These are phyloP conservation scores for Fraxinus pennsylvanica DNA, from an alignment of 257 asterid species.

Conservation along the genomic window DNA sequence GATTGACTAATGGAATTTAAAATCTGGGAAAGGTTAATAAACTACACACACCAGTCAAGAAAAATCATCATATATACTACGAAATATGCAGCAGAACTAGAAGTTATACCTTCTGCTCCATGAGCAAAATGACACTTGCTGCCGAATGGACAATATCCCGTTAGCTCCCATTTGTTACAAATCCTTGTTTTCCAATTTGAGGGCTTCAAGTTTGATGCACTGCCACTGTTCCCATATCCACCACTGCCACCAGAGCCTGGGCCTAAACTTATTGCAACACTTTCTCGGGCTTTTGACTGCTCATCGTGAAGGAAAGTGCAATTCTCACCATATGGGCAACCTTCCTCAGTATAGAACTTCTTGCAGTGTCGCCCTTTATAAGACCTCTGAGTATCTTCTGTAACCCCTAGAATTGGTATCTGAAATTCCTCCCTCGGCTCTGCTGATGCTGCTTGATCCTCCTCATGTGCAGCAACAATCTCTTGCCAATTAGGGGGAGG, in stretches of 20 bases:
- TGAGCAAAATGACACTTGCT: constrained; percentile 90
- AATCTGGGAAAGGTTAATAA: background rate
- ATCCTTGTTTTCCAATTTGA: constrained; percentile 91
- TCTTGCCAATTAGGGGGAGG: constrained; percentile 91
- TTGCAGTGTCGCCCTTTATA: constrained; percentile 77
- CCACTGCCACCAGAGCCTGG: constrained; percentile 54
- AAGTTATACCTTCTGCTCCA: constrained; percentile 59
- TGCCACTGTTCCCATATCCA: constrained; percentile 45
- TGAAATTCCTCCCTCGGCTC: constrained; percentile 71
- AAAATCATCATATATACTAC: background rate
- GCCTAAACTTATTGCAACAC: constrained; percentile 75
- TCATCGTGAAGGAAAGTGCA: constrained; percentile 83
- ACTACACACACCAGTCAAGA: background rate
- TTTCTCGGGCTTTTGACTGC: constrained; percentile 69
- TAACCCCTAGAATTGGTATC: constrained; percentile 66
- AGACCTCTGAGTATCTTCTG: constrained; percentile 69
- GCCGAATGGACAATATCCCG: constrained; percentile 82
- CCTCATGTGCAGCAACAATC: constrained; percentile 71
- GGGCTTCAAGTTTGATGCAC: constrained; percentile 51
- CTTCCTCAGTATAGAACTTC: constrained; percentile 77
- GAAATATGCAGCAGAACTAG: background rate
- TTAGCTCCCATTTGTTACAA: constrained; percentile 82
- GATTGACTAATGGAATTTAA: background rate
- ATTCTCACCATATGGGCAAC: constrained; percentile 83
- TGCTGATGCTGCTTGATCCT: constrained; percentile 38